Evolutionary conservation across 306 rosid species (phyloP).

Genomic region (Lathyrus aphaca): DNA sequence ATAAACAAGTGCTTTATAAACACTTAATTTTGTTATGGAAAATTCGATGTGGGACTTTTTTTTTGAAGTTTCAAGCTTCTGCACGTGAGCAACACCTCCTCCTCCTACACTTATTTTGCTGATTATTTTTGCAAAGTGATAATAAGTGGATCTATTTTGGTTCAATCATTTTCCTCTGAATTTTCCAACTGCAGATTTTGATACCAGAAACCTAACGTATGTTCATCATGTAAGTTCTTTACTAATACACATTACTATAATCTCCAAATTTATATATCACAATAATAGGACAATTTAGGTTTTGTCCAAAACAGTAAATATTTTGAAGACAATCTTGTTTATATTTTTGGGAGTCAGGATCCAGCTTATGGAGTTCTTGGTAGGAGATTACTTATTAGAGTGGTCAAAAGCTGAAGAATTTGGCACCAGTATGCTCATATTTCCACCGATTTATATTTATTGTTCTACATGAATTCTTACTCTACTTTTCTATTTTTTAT

Average conservation of each 20-base stretch:
- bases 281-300: background rate
- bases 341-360: slow-evolving; percentile 63
- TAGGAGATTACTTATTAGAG: slow-evolving; percentile 62
- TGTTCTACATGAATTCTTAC: slow-evolving; percentile 17
- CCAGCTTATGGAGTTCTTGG: slow-evolving; percentile 82
- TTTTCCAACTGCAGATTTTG: too few relatives aligned
- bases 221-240: slow-evolving; percentile 76
- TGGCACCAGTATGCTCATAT: slow-evolving; percentile 55
- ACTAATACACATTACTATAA: slow-evolving; percentile 11
- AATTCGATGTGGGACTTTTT: too few relatives aligned
- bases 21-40: too few relatives aligned
- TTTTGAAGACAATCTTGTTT: slow-evolving; percentile 27
- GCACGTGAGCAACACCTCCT: too few relatives aligned
- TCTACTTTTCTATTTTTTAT: background rate
- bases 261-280: slow-evolving; percentile 21
- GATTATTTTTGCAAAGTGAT: too few relatives aligned
- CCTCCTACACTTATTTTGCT: too few relatives aligned
- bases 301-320: slow-evolving; percentile 5
- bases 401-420: slow-evolving; percentile 78
- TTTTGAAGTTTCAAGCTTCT: too few relatives aligned
- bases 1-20: too few relatives aligned
- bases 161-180: too few relatives aligned
- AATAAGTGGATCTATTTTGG: too few relatives aligned
- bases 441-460: slow-evolving; percentile 26
- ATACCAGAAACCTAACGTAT: too few relatives aligned